Evolutionary conservation across 1,139 yeast genomes (phyloP), one percentile per base, ranked within the genome.

Genomic region (Hanseniaspora gamundiae): DNA sequence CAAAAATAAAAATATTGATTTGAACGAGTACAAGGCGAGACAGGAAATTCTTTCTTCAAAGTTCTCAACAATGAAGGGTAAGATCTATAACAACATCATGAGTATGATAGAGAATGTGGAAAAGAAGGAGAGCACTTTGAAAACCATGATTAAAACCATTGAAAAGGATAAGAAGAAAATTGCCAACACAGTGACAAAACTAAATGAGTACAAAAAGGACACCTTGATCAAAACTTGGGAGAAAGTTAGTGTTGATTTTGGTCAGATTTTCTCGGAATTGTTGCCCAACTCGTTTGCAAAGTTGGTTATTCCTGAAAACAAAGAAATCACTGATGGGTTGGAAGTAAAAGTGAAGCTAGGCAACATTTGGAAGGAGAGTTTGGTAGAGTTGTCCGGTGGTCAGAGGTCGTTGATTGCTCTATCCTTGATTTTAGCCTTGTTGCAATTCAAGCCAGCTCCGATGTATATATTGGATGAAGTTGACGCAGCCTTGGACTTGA

Each of bases 381-480:
- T 93, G 51, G 93, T 88, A 3, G 99, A 93, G 63, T 69, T 93
- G 41, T 86, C 96, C 14, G 99, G 99, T 47, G 99, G 99, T 27
- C 99, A 93, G 62, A 68, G 98, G 52, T 91, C 97, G 0, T 73
- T 91, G 51, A 85, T 88, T 52, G 98, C 98, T 0, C 67, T 91
- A 42, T 84, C 97, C 2, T 69, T 91, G 54, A 88, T 88, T 52
- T 73, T 88, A 76, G 95, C 97, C 0, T 68, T 91, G 48, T 68
- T 91, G 45, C 95, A 88, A 61, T 88, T 85, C 68, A 86, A 87
- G 60, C 98, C 98, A 1, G 97, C 98, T 0, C 98, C 98, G 10
- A 85, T 91, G 95, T 91, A 91, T 60, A 88, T 91, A 54, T 69
- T 91, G 47, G 98, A 91, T 64, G 98, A 91, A 64, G 96, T 91